Percentiles rank a stretch among this genome's conserved stretches.
These are phyloP conservation scores for Ogataea hybrid DNA, from an alignment of 1,139 yeast species.

Conservation along the genomic window DNA sequence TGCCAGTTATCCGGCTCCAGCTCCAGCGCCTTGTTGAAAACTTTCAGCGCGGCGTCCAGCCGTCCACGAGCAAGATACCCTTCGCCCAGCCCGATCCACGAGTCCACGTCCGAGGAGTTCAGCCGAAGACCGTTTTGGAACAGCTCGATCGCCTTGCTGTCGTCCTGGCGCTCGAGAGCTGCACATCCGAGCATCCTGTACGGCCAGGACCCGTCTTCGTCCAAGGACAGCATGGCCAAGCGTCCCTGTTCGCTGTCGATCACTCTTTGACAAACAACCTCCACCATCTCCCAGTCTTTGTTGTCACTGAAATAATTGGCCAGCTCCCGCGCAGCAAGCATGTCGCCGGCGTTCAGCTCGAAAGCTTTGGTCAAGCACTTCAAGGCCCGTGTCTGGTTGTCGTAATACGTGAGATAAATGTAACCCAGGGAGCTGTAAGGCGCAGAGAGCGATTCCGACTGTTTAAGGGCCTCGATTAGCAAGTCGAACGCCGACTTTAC, in stretches of 20 bases:
- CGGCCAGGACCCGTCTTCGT: conserved; percentile 67
- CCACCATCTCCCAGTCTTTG: conserved; percentile 85
- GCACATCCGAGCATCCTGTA: conserved; percentile 82
- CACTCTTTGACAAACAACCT: conserved; percentile 62
- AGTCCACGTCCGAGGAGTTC: conserved; percentile 61
- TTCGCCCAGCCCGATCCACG: conserved; percentile 96
- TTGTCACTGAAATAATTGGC: conserved; percentile 64
- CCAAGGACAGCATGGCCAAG: conserved; percentile 43
- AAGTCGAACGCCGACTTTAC: conserved; percentile 47
- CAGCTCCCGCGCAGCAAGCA: conserved; percentile 69
- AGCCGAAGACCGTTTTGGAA: conserved; percentile 83
- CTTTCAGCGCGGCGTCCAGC: conserved; percentile 81
- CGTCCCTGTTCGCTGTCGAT: conserved; percentile 63
- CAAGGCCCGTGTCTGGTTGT: conserved; percentile 67
- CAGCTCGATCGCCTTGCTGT: conserved; percentile 79
- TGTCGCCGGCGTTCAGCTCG: conserved; percentile 77
- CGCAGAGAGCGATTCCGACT: conserved; percentile 64
- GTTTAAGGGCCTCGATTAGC: conserved; percentile 62
- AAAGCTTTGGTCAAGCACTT: conserved; percentile 90
- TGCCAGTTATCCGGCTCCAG: conserved; percentile 56
- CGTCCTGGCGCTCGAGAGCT: conserved; percentile 68
- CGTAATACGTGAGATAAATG: conserved; percentile 55
- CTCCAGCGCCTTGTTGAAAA: conserved; percentile 63
- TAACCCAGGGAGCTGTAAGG: conserved; percentile 79
- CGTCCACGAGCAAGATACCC: conserved; percentile 86